Evolutionary conservation across 768 basidiomycete genomes (phyloP), one percentile per base, ranked within the genome.

Genomic region (Postia placenta): DNA sequence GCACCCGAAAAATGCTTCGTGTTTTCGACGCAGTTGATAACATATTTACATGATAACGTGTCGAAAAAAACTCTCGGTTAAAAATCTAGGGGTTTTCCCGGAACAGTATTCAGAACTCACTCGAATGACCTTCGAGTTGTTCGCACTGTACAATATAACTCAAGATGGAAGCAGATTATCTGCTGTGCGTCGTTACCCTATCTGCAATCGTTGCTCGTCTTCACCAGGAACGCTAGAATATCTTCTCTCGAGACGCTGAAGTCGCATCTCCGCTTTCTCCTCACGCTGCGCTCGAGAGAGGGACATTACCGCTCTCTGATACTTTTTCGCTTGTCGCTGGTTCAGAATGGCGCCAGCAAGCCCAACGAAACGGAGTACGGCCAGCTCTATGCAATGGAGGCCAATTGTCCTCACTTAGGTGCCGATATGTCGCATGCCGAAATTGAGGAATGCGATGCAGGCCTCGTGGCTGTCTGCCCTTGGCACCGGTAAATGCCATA

Each of bases 351-450:
- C 43, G 33, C 26, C 19, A 47, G 5, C 54, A 40, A 12, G 50
- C 24, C 40, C 20, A 23, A 42, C 22, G 39, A n/a, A n/a, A 37
- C 5, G 20, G 35, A 35, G 17, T 17, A 28, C 22, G 37, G 61
- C 12, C 51, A 60, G 24, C 67, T 89, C 11, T 90, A 88, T 60
- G 80, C 78, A 6, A 90, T 91, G 87, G 87, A 90, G 64, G 78
- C 84, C 4, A 78, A 74, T 9, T 90, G 87, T 62, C 87, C 87
- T 3, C 88, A 91, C 67, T 73, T 89, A 6, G 86, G 87, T 2
- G 87, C 86, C 19, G 86, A 89, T 48, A 72, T 89, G 64, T 84
- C 82, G 12, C 85, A 88, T 68, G 86, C 85, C 1, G 85, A 86
- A 35, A 85, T 87, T n/a, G 85, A 87, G 58, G 80, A 74, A 45